Base-by-base conservation (phyloP, 1,139 yeast genomes). In the Pichia sp. region DNA sequence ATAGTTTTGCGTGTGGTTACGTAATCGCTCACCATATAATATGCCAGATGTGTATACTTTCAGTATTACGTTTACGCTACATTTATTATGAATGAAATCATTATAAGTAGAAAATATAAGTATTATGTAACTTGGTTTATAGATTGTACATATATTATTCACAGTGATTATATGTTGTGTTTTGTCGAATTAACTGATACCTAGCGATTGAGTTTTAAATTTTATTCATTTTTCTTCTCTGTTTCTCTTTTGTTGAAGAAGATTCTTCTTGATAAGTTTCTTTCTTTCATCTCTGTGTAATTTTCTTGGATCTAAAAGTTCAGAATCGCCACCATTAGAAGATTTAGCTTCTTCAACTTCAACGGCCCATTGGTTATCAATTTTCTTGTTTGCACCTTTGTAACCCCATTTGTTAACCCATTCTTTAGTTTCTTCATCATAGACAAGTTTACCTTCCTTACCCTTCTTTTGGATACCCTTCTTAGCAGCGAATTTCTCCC, bases 371-470 rank as follows among this genome's bases (percentile, higher is more conserved):
- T 93, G 97, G 64, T 77, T 73, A 63, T 93, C 98, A 59, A 83
- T 65, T 50, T 83, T 80, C 71, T 93, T 93, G 70, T 93, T 93
- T 67, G 81, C 80, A 62, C 99, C 99, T 58, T 86, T 84, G 72
- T 85, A 93, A 51, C 99, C 99, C 99, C 99, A 94, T 69, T 90
- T 91, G 59, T 96, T 94, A 52, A 85, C 96, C 99, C 99, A 94
- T 68, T 90, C 91, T 44, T 93, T 93, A 27, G 79, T 71, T 40
- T 78, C 94, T 68, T 94, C 98, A 66, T 93, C 96, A 61, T 72
- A 94, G 2, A 88, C 91, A 79, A 85, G 75, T 71, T 89, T 93
- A 44, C 96, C 97, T 34, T 88, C 85, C 68, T 84, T 90, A 56
- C 88, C 87, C 75, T 88, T 90, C 68, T 95, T 78, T 69, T 85